phyloP scores from a whole-genome alignment of 2,329 filamentous ascomycete species.

The Clonostachys chloroleuca region DNA sequence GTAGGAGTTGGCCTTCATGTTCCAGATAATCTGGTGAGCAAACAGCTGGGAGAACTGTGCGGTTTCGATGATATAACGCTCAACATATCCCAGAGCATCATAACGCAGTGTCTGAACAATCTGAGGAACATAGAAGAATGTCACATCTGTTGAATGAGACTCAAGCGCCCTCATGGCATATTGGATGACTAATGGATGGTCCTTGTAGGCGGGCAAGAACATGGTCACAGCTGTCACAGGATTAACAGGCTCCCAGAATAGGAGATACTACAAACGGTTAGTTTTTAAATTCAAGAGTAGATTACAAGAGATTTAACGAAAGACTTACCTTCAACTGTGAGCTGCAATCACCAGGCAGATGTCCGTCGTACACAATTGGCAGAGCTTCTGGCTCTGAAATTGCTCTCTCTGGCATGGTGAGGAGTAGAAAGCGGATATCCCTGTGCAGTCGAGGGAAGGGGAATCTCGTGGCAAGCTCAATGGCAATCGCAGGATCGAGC shows the following conservation, averaged over 20 bases:
- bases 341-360: conserved; percentile 73
- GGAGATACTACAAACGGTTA: conserved; percentile 61
- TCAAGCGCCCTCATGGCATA: conserved; percentile 96
- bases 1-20: conserved; percentile 98
- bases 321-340: conserved; percentile 69
- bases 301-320: neutral
- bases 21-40: conserved; percentile 99
- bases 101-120: conserved; percentile 95
- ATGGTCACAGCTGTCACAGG: conserved; percentile 90
- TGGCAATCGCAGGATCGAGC: conserved; percentile 80
- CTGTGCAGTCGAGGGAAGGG: conserved; percentile 66
- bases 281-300: neutral
- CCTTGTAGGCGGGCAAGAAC: conserved; percentile 85
- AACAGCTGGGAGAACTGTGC: conserved; percentile 97
- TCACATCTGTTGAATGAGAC: conserved; percentile 91
- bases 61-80: conserved; percentile 94
- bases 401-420: conserved; percentile 81
- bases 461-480: conserved; percentile 79
- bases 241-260: conserved; percentile 91
- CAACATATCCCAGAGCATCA: conserved; percentile 88
- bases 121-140: conserved; percentile 98
- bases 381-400: conserved; percentile 78
- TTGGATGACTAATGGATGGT: conserved; percentile 90
- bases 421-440: conserved; percentile 74
- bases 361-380: conserved; percentile 72